Base-by-base conservation (phyloP, 2,329 filamentous ascomycete genomes). In the Botryotinia calthae region DNA sequence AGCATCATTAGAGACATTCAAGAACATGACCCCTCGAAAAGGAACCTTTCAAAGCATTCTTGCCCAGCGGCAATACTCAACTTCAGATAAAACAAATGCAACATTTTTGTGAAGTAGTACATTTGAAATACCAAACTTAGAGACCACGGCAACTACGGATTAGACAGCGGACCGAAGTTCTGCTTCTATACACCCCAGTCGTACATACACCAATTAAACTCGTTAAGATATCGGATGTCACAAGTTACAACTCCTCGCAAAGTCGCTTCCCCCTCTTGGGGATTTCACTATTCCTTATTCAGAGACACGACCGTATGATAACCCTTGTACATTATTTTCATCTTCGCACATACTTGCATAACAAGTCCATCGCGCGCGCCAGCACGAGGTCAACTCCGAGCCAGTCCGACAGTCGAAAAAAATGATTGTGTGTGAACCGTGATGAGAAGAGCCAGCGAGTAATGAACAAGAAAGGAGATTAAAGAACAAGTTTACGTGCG, bases 141-240 rank as follows among this genome's bases (percentile, higher is more conserved):
- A 56, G 28, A 37, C 28, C 22, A 71, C 69, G 69, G 69, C 69
- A 71, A 51, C 59, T 37, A 58, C 62, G 62, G 40, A 67, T 34
- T 67, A n/a, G 34, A 67, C 51, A 22, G 31, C 70, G 70, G 70
- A 67, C 70, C 70, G 62, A 67, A 66, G 61, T 56, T 54, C 58
- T 56, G 42, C 44, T 59, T 67, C 28, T 20, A 59, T 37, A 67
- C 40, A 63, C 62, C 62, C 62, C 31, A 16, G 51, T 72, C 70
- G 70, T 59, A 72, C 70, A 46, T 31, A 72, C 62, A 72, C 70
- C 70, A 72, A 72, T 72, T 46, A 48, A 59, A 72, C n/a, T 56
- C 46, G n/a, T 42, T 34, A 25, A 31, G 34, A 46, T 31, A 67
- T 67, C 62, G 62, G 70, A 59, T 72, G 61, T 71, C 65, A 68